Conservation (phyloP, 164 flowering plant species). For the Vitis labrusca region DNA sequence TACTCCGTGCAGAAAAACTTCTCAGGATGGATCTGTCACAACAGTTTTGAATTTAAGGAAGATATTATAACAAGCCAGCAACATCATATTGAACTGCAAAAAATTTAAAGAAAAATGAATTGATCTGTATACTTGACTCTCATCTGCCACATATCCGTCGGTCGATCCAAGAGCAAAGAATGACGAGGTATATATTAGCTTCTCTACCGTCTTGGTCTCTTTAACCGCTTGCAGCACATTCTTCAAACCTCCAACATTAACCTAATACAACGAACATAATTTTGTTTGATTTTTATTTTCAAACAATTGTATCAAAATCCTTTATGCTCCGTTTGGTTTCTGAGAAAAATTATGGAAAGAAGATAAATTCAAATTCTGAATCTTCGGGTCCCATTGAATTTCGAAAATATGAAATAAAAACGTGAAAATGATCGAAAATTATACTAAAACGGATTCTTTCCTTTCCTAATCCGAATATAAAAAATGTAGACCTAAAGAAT, state of each 20-base stretch:
- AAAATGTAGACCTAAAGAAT: too few relatives aligned
- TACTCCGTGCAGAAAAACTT: slow-evolving; percentile 85
- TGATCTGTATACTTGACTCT: slow-evolving; percentile 57
- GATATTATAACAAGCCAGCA: background rate
- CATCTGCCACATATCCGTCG: slow-evolving; percentile 77
- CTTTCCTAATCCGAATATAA: too few relatives aligned
- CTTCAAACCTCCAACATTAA: slow-evolving; percentile 80
- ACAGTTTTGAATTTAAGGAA: background rate
- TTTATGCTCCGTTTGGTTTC: background rate
- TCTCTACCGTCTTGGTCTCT: slow-evolving; percentile 61
- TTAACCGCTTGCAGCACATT: slow-evolving; percentile 68
- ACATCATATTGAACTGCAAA: background rate
- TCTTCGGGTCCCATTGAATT: background rate
- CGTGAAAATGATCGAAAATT: too few relatives aligned
- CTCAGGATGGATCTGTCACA: slow-evolving; percentile 62
- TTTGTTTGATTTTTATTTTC: background rate
- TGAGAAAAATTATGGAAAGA: background rate
- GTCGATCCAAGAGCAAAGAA: slow-evolving; percentile 91
- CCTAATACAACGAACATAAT: slow-evolving; percentile 37
- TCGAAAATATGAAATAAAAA: too few relatives aligned
- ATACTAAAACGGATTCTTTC: too few relatives aligned
- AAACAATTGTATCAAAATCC: background rate
- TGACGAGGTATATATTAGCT: slow-evolving; percentile 87
- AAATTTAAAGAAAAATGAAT: background rate
- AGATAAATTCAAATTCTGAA: background rate